Base-by-base conservation (phyloP, 225 moss, liverwort and hornwort species). In the Pleurozium schreberi region DNA sequence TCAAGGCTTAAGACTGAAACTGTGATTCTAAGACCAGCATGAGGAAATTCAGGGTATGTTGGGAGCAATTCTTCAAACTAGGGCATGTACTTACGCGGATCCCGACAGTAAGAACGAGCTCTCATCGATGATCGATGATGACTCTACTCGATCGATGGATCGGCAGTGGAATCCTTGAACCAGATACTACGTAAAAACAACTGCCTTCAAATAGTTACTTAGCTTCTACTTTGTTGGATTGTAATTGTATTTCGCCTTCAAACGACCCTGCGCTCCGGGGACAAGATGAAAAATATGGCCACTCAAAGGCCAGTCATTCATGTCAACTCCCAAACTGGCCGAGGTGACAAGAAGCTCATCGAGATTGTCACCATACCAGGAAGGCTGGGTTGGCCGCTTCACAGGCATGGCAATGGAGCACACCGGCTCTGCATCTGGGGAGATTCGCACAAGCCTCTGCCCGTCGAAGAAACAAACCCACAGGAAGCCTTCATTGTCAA, bases 401-500 rank as follows among this genome's bases (percentile, higher is more conserved):
- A 96, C 95, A 9, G 97, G 97, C 84, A 98, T 89, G 80, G 90
- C 92, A 16, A 96, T 94, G 30, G 86, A 82, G 75, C 88, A 66
- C 28, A 92, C 95, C 2, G 93, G 91, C 67, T 93, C 90, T 2
- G 90, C 97, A 4, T 90, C 79, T 0, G 96, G 96, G 5, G 96
- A 95, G 75, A 98, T 95, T 11, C 92, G 94, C 47, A 95, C 95
- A 22, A 98, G 86, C 91, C 95, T 91, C 45, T 96, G 91, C 57
- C 98, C 98, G 62, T 97, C 97, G 18, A 89, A 98, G 92, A 98
- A 95, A 75, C 98, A 98, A 55, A 95, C 95, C 98, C 98, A 98
- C 78, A 98, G 75, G 86, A 89, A 95, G 21, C 98, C 98, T 49
- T 98, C 92, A 3, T 82, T 84, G 92, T 98, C 98, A 27, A 97